Conservation (phyloP, 1,284 basidiomycete species). For the Cystobasidium sp. region DNA sequence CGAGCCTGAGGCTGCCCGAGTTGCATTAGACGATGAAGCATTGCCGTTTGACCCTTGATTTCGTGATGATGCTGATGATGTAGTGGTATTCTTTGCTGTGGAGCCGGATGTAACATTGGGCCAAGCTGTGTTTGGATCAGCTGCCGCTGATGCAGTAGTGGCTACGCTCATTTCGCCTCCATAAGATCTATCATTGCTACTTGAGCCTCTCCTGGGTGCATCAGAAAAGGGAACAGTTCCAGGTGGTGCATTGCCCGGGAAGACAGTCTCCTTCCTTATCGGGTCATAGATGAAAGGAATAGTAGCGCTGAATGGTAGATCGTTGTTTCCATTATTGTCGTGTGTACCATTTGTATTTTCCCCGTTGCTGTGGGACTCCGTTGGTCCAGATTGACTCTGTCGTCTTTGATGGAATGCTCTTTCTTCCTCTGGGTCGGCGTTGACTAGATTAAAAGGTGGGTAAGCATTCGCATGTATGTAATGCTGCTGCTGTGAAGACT, state of each 20-base stretch:
- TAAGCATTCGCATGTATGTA: conserved; percentile 36
- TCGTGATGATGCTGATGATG: no score
- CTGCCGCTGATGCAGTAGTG: conserved; percentile 6
- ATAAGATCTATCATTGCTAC: not conserved
- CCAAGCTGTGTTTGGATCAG: conserved; percentile 2
- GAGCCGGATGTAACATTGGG: not conserved
- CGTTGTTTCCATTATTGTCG: not conserved
- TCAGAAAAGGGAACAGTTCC: conserved; percentile 16
- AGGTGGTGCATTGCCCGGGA: conserved; percentile 18
- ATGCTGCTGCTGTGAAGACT: conserved; percentile 3
- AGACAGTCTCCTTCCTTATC: conserved; percentile 15
- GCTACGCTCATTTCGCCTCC: not conserved
- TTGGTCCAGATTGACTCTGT: not conserved
- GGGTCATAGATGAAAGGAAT: conserved; percentile 30
- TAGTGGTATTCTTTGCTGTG: not conserved
- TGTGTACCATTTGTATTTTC: not conserved
- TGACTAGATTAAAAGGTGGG: conserved; percentile 35
- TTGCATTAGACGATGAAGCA: no score
- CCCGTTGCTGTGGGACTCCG: not conserved
- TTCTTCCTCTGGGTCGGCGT: conserved; percentile 20
- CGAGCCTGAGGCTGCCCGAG: not conserved
- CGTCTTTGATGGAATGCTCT: conserved; percentile 9
- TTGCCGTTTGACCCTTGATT: no score
- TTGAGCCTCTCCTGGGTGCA: not conserved
- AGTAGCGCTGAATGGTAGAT: not conserved